Conservation (phyloP, 805 yeast genomes). For the Tetrapisispora phaffii region DNA sequence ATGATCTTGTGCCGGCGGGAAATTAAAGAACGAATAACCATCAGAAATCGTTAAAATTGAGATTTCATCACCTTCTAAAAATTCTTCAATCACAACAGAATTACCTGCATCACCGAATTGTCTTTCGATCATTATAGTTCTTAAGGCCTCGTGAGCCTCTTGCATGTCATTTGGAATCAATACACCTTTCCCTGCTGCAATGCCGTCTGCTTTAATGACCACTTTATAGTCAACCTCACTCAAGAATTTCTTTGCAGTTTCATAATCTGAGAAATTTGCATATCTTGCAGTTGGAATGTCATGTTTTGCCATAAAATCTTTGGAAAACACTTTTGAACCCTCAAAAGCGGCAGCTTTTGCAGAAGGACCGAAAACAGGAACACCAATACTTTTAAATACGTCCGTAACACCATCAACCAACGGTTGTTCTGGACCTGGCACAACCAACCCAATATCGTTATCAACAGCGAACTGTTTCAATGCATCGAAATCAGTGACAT, state of each 20-base stretch:
- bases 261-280: conserved; percentile 68
- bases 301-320: conserved; percentile 87
- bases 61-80: conserved; percentile 91
- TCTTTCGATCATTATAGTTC: conserved; percentile 79
- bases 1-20: conserved; percentile 98
- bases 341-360: conserved; percentile 87
- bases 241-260: conserved; percentile 65
- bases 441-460: conserved; percentile 58
- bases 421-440: conserved; percentile 99
- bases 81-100: conserved; percentile 91
- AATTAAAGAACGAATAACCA: conserved; percentile 81
- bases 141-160: conserved; percentile 78
- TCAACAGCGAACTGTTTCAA: conserved; percentile 67
- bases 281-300: conserved; percentile 90
- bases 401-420: conserved; percentile 85
- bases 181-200: conserved; percentile 98
- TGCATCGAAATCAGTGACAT: conserved; percentile 55
- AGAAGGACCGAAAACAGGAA: conserved; percentile 96
- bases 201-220: conserved; percentile 93
- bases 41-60: conserved; percentile 86
- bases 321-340: conserved; percentile 92
- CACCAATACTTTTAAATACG: conserved; percentile 67
- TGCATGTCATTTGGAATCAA: conserved; percentile 74
- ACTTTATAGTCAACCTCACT: conserved; percentile 57
- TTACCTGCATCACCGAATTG: conserved; percentile 93